These are phyloP conservation scores for Cystobasidium slooffiae DNA, from an alignment of 1,284 basidiomycete species.

Conservation along the genomic window DNA sequence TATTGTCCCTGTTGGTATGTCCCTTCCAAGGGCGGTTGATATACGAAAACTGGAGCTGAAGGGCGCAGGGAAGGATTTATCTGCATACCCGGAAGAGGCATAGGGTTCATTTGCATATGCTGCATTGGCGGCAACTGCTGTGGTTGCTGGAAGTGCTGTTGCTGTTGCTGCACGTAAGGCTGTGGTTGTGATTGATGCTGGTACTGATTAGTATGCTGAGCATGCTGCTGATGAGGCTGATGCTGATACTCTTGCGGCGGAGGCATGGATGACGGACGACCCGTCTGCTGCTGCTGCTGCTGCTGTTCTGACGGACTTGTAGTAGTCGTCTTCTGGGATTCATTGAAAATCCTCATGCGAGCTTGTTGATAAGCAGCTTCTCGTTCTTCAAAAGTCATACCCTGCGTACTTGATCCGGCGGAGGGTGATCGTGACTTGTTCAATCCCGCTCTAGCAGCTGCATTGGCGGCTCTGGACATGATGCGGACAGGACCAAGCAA, in stretches of 20 bases:
- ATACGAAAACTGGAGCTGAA: conserved; percentile 34
- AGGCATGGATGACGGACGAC: background rate
- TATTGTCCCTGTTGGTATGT: background rate
- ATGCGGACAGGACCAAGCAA: conserved; percentile 27
- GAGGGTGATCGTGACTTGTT: conserved; percentile 8
- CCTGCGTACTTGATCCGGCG: background rate
- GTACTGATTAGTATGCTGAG: background rate
- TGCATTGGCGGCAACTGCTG: background rate
- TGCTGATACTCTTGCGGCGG: background rate
- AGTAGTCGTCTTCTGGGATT: background rate
- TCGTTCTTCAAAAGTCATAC: conserved; percentile 44
- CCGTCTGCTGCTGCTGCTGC: background rate
- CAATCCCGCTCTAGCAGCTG: conserved; percentile 5
- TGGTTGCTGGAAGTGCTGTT: background rate
- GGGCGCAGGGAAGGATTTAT: conserved; percentile 8
- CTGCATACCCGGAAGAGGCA: background rate
- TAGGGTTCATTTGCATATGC: background rate
- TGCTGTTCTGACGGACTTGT: background rate
- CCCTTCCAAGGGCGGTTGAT: conserved; percentile 12
- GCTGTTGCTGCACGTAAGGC: background rate
- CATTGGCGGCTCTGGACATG: conserved; percentile 24
- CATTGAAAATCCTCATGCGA: conserved; percentile 51
- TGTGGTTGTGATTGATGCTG: too few relatives aligned
- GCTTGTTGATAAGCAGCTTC: conserved; percentile 48
- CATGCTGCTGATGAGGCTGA: background rate